A percentile compares a stretch with the other conserved stretches of the same genome.
These are phyloP conservation scores for Cicer judaicum DNA, from an alignment of 306 rosid species.

Conservation along the genomic window DNA sequence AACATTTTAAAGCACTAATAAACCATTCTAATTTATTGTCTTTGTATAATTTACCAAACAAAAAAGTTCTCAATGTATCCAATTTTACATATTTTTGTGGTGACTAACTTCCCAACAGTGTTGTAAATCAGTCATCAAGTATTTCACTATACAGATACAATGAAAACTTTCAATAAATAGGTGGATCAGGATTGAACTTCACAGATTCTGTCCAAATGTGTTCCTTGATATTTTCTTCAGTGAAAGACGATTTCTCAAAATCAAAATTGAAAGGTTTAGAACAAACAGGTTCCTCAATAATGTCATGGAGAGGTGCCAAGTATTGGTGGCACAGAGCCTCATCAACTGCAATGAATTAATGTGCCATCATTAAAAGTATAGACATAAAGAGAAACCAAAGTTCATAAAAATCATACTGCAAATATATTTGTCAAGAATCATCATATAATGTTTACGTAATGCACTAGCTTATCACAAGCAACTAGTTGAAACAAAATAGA, in stretches of 20 bases:
- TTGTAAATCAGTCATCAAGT: slow-evolving; percentile 40
- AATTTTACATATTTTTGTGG: background rate
- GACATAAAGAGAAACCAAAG: background rate
- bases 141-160: slow-evolving; percentile 47
- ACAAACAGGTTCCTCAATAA: slow-evolving; percentile 88
- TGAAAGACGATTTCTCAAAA: slow-evolving; percentile 85
- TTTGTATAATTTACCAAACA: too few relatives aligned
- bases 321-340: slow-evolving; percentile 89
- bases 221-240: slow-evolving; percentile 91
- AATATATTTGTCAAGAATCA: slow-evolving; percentile 8
- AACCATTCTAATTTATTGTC: too few relatives aligned
- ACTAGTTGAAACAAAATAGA: background rate
- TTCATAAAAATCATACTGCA: background rate
- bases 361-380: slow-evolving; percentile 5
- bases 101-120: slow-evolving; percentile 30
- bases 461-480: slow-evolving; percentile 14
- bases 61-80: too few relatives aligned
- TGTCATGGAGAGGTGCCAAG: slow-evolving; percentile 93
- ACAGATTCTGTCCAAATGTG: slow-evolving; percentile 92
- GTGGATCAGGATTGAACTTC: slow-evolving; percentile 77
- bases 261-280: slow-evolving; percentile 78
- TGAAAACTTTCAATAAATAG: slow-evolving; percentile 54
- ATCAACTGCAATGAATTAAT: slow-evolving; percentile 57
- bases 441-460: background rate
- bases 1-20: too few relatives aligned